Evolutionary conservation across 495 filamentous ascomycete genomes (phyloP), one percentile per base, ranked within the genome.

Genomic region (Staphylotrichum longicolle): DNA sequence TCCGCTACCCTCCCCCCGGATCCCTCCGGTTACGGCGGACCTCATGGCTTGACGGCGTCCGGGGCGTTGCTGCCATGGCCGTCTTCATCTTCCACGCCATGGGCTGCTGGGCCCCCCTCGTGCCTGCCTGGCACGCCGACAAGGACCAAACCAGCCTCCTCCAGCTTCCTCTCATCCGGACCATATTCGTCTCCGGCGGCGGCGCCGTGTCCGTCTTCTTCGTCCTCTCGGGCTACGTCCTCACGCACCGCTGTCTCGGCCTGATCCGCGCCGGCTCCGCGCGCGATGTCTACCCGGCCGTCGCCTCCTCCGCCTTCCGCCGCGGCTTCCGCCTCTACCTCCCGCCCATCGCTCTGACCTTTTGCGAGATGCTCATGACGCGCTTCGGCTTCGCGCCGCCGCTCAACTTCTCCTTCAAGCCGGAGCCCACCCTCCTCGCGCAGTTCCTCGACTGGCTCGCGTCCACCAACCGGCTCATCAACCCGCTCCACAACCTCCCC

Each of bases 141-240:
- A 12, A 32, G 8, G 10, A 56, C 20, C 53, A 56, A 40, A 56
- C 39, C 5, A 14, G 46, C 27, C 5, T 14, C 15, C 27, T 7
- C 15, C 46, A 48, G 46, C 27, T 48, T 4, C 46, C 46, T 5
- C 14, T 48, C 46, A n/a, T 48, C n/a, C 80, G 84, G 58, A 56
- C 40, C 53, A 71, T 86, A 50, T 63, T 86, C 10, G 80, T 82
- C 64, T 81, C 79, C 9, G 84, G 82, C 42, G 78, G 81, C 60
- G 79, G 84, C 46, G 84, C 84, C 82, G 85, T 87, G 15, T 77
- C 80, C 65, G 80, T 86, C 49, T 87, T 87, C 75, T 86, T 86
- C 69, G 82, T 86, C 49, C 80, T 87, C 49, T 85, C 83, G 5
- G 84, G 85, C 60, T 84, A 83, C 57, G 83, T 85, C 3, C 73